Evolutionary conservation across 2,329 filamentous ascomycete species (phyloP), one percentile per base, ranked within the genome.

Genomic region (Pseudofabraea citricarpa): DNA sequence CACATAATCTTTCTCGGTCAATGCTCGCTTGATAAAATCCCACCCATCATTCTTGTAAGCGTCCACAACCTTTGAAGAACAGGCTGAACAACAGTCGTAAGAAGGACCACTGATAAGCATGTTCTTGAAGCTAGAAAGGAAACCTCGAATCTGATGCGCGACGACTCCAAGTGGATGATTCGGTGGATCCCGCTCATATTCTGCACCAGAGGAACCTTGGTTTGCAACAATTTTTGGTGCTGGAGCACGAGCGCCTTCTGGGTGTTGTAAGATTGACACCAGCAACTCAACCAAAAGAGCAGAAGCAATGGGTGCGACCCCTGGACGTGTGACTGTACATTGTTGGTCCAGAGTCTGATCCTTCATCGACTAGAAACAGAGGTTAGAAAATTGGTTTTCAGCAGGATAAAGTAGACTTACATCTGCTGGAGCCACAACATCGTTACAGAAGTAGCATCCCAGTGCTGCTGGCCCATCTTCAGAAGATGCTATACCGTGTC

Each of bases 381-480:
- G 54, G 27, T 33, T 9, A 13, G 24, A 21, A 33, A 20, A 32
- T 26, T 27, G 5, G 32, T 20, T n/a, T 21, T 36, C 10, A 13
- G 33, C 5, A 5, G 0, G 13, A 18, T 16, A n/a, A 27, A 19
- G 13, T 7, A 32, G 26, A 75, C 85, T 80, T 70, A 95, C 90
- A 69, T 97, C 89, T 49, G 85, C 85, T 18, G 93, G 93, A 6
- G 91, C 88, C 39, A 97, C 91, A 20, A 98, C 91, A 62, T 98
- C 93, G 58, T 95, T 97, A 68, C 93, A 98, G 66, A 97, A 98
- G 64, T 98, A 98, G 66, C 93, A 98, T 8, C 93, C 93, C 20
- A 97, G 73, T 20, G 87, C 81, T 40, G 80, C 71, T 42, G 79
- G 72, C n/a, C 68, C 73, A 9, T 77, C 71, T 40, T 73, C 69